A percentile compares a stretch with the other conserved stretches of the same genome.
These are phyloP conservation scores for Lentinus tigrinus DNA, from an alignment of 768 basidiomycete genomes.

Conservation along the genomic window DNA sequence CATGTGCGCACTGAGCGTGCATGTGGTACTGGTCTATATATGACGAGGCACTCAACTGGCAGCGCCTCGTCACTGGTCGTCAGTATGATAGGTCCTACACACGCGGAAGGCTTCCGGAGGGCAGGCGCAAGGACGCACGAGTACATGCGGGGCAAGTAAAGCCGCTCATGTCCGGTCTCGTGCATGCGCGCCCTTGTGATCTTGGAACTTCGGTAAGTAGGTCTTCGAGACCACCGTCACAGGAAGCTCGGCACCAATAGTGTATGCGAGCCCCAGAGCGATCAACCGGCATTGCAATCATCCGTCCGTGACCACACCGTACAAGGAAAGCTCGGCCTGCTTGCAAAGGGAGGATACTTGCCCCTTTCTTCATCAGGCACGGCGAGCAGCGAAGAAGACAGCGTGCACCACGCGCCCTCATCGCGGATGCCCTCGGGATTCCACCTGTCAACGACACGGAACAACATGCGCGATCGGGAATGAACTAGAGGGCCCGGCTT, in stretches of 20 bases:
- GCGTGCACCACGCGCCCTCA: no score
- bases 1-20: not conserved
- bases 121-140: not conserved
- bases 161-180: not conserved
- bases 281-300: conserved; percentile 1
- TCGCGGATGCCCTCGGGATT: no score
- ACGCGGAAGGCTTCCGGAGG: not conserved
- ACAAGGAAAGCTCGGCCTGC: not conserved
- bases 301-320: not conserved
- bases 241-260: conserved; percentile 4
- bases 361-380: not conserved
- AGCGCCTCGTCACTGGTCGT: not conserved
- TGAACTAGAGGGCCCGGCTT: no score
- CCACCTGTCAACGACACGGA: no score
- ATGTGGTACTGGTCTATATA: not conserved
- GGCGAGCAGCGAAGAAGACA: not conserved
- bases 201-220: conserved; percentile 3
- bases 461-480: no score
- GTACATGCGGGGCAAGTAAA: not conserved
- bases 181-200: conserved; percentile 3
- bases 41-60: not conserved
- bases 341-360: no score
- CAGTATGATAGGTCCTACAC: not conserved
- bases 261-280: not conserved
- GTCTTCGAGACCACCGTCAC: not conserved